Percentiles rank a stretch among this genome's conserved stretches.
phyloP scores from a whole-genome alignment of 768 basidiomycete genomes.

The Boletus coccyginus region DNA sequence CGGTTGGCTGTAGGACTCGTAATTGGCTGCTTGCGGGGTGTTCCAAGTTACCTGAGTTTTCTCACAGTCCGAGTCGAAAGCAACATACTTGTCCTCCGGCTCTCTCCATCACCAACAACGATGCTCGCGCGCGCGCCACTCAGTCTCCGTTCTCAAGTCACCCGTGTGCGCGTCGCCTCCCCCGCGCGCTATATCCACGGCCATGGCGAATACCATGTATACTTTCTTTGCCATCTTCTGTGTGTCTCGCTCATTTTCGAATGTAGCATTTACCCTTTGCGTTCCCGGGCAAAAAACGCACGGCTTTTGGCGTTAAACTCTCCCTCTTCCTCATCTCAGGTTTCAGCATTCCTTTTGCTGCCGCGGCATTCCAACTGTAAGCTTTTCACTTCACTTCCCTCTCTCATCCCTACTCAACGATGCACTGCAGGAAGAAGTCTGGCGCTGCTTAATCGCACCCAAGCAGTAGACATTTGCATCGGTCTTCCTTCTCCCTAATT shows the following conservation, averaged over 20 bases:
- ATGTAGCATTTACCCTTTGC: constrained; percentile 55
- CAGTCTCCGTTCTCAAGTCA: constrained; percentile 38
- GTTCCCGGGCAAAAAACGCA: constrained; percentile 49
- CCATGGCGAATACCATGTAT: constrained; percentile 53
- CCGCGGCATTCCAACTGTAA: constrained; percentile 62
- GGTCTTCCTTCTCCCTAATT: neutral
- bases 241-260: constrained; percentile 5
- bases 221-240: neutral
- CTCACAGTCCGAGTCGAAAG: constrained; percentile 13
- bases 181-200: constrained; percentile 48
- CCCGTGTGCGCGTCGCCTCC: constrained; percentile 23
- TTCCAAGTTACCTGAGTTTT: constrained; percentile 2
- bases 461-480: constrained; percentile 3
- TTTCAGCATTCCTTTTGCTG: constrained; percentile 67
- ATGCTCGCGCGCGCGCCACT: constrained; percentile 48
- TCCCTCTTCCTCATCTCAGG: constrained; percentile 45
- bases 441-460: constrained; percentile 24
- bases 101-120: constrained; percentile 16
- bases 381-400: constrained; percentile 23
- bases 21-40: too few species aligned
- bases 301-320: constrained; percentile 38
- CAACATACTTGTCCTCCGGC: neutral
- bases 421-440: constrained; percentile 39
- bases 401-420: neutral
- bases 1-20: neutral